Evolutionary conservation across 805 yeast species (phyloP), one percentile per base, ranked within the genome.

Genomic region (Cyberlindnera xishuangbannaensis): DNA sequence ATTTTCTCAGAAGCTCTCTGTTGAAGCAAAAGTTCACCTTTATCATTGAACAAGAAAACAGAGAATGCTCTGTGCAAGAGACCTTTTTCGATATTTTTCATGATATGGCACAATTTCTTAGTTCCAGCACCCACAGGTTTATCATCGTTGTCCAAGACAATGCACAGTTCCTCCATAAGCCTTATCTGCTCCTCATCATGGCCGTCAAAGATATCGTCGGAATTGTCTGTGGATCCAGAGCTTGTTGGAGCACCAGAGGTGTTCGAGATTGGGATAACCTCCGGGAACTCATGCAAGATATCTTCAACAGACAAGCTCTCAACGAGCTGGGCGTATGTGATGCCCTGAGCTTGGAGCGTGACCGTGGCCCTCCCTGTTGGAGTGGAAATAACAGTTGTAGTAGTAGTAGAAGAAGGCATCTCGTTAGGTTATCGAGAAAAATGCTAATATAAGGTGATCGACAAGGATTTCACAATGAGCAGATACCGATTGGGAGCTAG

Each of bases 1-100:
- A 92, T 92, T 59, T 92, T 92, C 57, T 92, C 97, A 31, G 78
- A 77, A 0, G 99, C 97, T 49, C 99, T 77, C 64, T 90, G 97
- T 64, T 92, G 99, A 47, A 92, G 67, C 38, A 92, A 68, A 41
- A 92, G 69, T 59, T 82, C 71, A 39, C 78, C 77, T 28, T 83
- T 74, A 15, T 73, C 73, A 58, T 87, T 81, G 66, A 92, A 92
- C 34, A 90, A 62, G 50, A 92, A 92, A n/a, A 88, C 96, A 17
- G 95, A 84, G 56, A 92, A 92, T 1, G 97, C 97, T 47, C 99
- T 75, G 62, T 92, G 99, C 39, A 92, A 67, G 30, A 92, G 67
- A 4, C 98, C 98, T 41, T 66, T 63, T 33, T 87, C 69, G 51
- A 92, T 92, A 59, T 88, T 88, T 27, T 71, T 71, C 95, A 87